Evolutionary conservation across 1,284 basidiomycete genomes (phyloP).

Genomic region (Agaricales sp.): DNA sequence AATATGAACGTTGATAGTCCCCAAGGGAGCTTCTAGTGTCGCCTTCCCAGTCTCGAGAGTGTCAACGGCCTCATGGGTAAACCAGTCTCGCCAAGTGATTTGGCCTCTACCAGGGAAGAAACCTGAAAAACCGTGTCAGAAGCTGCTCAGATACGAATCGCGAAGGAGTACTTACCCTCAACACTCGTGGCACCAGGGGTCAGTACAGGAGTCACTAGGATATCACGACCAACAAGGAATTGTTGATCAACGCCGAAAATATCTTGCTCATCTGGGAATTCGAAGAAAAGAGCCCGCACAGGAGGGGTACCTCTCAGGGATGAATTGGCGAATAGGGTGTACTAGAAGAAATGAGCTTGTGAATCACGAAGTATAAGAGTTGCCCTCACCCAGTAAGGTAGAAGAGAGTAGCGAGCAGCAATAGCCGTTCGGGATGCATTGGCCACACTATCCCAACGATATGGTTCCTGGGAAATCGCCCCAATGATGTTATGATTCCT

Average conservation of each 20-base stretch:
- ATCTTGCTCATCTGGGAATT: constrained; percentile 62
- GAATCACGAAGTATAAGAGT: too few species aligned
- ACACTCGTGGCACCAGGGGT: constrained; percentile 39
- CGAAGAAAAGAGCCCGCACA: constrained; percentile 65
- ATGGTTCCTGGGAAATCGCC: too few species aligned
- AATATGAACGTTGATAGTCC: constrained; percentile 63
- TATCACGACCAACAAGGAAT: constrained; percentile 58
- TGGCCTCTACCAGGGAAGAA: constrained; percentile 53
- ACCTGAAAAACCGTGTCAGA: constrained; percentile 20
- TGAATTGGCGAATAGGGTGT: constrained; percentile 66
- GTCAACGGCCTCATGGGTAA: constrained; percentile 47
- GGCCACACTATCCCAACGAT: too few species aligned
- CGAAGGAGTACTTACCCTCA: constrained; percentile 25
- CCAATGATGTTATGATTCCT: too few species aligned
- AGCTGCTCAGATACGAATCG: background rate
- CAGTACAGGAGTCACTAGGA: constrained; percentile 69
- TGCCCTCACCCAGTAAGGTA: too few species aligned
- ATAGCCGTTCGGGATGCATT: too few species aligned
- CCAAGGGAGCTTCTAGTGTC: constrained; percentile 46
- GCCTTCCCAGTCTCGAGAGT: constrained; percentile 26
- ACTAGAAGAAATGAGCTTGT: constrained; percentile 26
- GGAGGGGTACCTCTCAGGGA: constrained; percentile 55
- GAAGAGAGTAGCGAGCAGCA: too few species aligned
- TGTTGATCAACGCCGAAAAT: constrained; percentile 57
- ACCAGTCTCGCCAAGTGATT: constrained; percentile 68